Evolutionary conservation across 352 stramenopile species (phyloP).

Genomic region (Phytophthora pluvialis): DNA sequence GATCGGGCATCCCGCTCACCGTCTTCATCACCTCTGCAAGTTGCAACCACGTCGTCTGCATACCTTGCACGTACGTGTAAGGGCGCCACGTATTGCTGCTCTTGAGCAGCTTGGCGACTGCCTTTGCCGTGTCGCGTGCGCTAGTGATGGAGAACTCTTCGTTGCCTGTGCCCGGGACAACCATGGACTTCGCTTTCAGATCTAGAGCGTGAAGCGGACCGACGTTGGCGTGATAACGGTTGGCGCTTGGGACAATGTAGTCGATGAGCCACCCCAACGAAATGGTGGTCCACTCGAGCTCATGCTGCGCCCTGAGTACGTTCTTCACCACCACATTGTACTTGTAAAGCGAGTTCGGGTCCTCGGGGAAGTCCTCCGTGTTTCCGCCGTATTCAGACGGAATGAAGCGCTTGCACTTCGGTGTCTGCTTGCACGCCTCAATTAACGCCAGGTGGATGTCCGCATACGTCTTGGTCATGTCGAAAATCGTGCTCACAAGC

Average conservation of each 20-base stretch:
- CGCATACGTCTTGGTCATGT: conserved; percentile 13
- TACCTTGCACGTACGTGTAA: conserved; percentile 42
- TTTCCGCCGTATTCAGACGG: conserved; percentile 46
- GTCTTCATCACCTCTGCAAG: conserved; percentile 34
- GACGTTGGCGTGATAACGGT: conserved; percentile 35
- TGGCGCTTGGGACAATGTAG: conserved; percentile 37
- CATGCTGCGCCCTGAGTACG: conserved; percentile 29
- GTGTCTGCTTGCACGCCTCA: conserved; percentile 40
- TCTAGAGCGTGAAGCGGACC: conserved; percentile 32
- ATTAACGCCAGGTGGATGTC: conserved; percentile 35
- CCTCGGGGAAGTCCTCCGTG: conserved; percentile 34
- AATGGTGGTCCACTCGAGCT: conserved; percentile 48
- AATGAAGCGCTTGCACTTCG: conserved; percentile 58
- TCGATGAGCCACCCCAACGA: conserved; percentile 41
- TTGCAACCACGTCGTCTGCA: conserved; percentile 44
- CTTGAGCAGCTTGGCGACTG: conserved; percentile 30
- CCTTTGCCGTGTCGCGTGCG: conserved; percentile 32
- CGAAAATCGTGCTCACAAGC: conserved; percentile 35
- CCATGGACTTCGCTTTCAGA: conserved; percentile 36
- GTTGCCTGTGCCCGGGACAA: conserved; percentile 39
- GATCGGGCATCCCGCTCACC: conserved; percentile 20
- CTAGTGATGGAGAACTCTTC: conserved; percentile 36
- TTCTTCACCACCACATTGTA: conserved; percentile 23
- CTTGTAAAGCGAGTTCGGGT: conserved; percentile 9
- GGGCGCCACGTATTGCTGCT: conserved; percentile 35